Evolutionary conservation across 2,329 filamentous ascomycete genomes (phyloP).

Genomic region (Lasiodiplodia sp.): DNA sequence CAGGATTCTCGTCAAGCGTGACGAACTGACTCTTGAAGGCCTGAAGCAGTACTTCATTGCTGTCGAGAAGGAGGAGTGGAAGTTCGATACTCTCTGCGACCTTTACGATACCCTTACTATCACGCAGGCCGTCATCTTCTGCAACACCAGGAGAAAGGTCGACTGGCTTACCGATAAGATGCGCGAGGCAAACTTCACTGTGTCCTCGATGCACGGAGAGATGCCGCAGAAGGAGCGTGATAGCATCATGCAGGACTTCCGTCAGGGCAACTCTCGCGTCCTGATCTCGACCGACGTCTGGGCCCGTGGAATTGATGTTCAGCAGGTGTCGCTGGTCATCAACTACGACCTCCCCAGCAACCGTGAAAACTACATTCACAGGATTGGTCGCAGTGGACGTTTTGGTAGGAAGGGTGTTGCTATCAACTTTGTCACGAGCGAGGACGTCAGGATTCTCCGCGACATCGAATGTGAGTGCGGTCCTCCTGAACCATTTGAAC

Average conservation of each 20-base stretch:
- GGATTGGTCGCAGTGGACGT: slow-evolving; percentile 92
- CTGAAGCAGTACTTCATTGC: slow-evolving; percentile 99
- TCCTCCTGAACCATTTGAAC: background rate
- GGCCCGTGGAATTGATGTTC: slow-evolving; percentile 98
- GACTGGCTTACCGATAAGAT: slow-evolving; percentile 99
- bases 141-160: slow-evolving; percentile 98
- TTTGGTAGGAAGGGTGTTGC: slow-evolving; percentile 98
- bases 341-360: slow-evolving; percentile 99
- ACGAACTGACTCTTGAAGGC: slow-evolving; percentile 95
- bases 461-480: slow-evolving; percentile 83
- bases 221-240: slow-evolving; percentile 99
- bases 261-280: slow-evolving; percentile 94
- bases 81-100: slow-evolving; percentile 98
- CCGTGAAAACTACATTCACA: slow-evolving; percentile 99
- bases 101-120: slow-evolving; percentile 99
- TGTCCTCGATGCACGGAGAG: slow-evolving; percentile 98
- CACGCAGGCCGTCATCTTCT: slow-evolving; percentile 99
- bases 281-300: slow-evolving; percentile 97
- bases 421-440: slow-evolving; percentile 99
- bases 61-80: slow-evolving; percentile 99
- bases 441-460: slow-evolving; percentile 95
- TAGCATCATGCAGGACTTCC: slow-evolving; percentile 99
- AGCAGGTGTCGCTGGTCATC: slow-evolving; percentile 97
- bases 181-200: slow-evolving; percentile 98
- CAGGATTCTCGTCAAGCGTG: slow-evolving; percentile 96